Conservation (phyloP, 169 alveolate species). For the Neospora caninum region DNA sequence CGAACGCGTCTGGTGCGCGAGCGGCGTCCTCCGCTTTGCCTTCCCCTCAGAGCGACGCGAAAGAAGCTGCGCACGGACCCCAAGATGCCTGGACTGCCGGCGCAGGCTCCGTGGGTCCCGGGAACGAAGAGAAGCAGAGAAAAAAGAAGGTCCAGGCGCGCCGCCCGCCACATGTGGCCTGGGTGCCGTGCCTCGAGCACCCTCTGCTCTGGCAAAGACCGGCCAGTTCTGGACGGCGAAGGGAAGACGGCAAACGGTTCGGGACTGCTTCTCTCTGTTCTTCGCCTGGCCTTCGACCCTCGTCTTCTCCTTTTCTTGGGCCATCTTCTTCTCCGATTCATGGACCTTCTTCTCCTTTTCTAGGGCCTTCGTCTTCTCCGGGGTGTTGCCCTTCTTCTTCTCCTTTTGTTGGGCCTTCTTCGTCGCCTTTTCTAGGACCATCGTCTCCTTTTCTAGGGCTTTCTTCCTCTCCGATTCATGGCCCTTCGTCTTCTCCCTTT, state of each 20-base stretch:
- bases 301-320: background rate
- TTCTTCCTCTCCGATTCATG: background rate
- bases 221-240: background rate
- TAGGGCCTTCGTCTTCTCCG: background rate
- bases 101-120: no score
- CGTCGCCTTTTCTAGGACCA: background rate
- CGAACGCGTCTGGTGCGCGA: background rate
- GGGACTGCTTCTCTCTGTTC: background rate
- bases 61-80: background rate
- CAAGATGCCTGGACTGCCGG: background rate
- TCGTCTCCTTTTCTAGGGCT: no score
- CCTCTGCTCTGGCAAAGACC: background rate
- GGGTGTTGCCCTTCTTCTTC: no score
- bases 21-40: background rate
- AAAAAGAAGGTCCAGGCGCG: background rate
- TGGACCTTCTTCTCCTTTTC: no score
- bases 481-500: background rate
- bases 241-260: background rate
- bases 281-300: no score
- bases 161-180: background rate
- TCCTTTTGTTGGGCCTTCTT: background rate
- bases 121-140: background rate
- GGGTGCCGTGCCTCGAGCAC: background rate
- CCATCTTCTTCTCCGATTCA: background rate
- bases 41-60: background rate